phyloP scores from a whole-genome alignment of 2,329 filamentous ascomycete species.

The Cercospora sp. region DNA sequence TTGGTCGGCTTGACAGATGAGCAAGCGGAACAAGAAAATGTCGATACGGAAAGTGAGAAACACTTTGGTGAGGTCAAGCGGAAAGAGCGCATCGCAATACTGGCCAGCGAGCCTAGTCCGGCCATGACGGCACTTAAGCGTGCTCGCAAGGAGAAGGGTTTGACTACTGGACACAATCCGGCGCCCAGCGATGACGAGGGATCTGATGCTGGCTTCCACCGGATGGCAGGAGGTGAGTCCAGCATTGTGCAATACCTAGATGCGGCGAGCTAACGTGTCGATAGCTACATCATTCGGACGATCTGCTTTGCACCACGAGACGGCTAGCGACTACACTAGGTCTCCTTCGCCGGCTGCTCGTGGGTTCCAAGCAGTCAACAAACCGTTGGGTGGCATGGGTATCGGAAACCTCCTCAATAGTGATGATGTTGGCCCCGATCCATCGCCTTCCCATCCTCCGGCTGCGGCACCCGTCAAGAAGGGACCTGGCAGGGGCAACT shows the following conservation, averaged over 20 bases:
- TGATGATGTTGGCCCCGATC: constrained; percentile 39
- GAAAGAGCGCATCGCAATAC: constrained; percentile 68
- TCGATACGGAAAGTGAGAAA: constrained; percentile 69
- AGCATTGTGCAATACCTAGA: background rate
- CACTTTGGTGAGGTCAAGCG: constrained; percentile 72
- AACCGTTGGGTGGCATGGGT: constrained; percentile 47
- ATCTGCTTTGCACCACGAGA: constrained; percentile 29
- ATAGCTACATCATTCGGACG: constrained; percentile 23
- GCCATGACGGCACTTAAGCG: constrained; percentile 57
- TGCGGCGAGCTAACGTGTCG: background rate
- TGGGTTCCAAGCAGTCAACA: constrained; percentile 43
- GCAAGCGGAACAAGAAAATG: constrained; percentile 68
- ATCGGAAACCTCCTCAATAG: constrained; percentile 53
- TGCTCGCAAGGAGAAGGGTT: constrained; percentile 49
- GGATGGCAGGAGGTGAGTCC: constrained; percentile 12
- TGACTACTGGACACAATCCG: constrained; percentile 31
- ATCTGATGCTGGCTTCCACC: constrained; percentile 32
- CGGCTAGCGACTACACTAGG: constrained; percentile 50
- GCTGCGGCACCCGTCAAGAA: constrained; percentile 38
- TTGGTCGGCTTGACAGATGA: constrained; percentile 66
- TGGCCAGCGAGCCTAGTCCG: constrained; percentile 72
- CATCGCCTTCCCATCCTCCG: constrained; percentile 32
- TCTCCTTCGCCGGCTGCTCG: constrained; percentile 43
- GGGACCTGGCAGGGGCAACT: constrained; percentile 52
- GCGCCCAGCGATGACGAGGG: constrained; percentile 36